Conservation (phyloP, 768 basidiomycete genomes). For the Mycena capillaripes region DNA sequence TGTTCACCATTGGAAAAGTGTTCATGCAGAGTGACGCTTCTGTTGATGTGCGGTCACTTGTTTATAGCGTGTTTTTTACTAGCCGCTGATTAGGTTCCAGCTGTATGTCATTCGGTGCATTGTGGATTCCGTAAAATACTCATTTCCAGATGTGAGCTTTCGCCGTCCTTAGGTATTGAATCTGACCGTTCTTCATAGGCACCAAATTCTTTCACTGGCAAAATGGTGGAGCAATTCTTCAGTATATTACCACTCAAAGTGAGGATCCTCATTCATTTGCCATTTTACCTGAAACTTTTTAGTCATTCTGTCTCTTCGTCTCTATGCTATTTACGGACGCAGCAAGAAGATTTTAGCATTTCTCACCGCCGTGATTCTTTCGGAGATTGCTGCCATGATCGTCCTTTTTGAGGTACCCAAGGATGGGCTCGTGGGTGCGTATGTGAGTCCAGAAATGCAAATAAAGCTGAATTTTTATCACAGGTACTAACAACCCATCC, state of each 20-base stretch:
- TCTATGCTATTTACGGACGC: conserved; percentile 51
- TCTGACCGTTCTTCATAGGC: conserved; percentile 37
- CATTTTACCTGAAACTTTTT: not conserved
- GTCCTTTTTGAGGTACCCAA: conserved; percentile 42
- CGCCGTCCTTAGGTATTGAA: too few species aligned
- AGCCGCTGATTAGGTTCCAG: not conserved
- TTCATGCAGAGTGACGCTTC: conserved; percentile 45
- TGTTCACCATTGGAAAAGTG: conserved; percentile 33
- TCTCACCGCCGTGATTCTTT: conserved; percentile 39
- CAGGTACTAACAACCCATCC: conserved; percentile 10
- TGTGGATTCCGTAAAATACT: not conserved
- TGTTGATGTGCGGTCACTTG: conserved; percentile 40
- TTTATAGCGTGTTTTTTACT: not conserved
- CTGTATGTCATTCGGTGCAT: conserved; percentile 11
- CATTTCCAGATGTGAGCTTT: too few species aligned
- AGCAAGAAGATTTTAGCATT: conserved; percentile 40
- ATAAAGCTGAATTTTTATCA: too few species aligned
- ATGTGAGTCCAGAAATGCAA: too few species aligned
- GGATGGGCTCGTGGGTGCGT: too few species aligned
- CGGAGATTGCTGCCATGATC: conserved; percentile 44
- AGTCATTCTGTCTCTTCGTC: conserved; percentile 50
- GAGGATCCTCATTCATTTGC: not conserved
- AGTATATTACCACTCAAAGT: conserved; percentile 53
- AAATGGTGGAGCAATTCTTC: conserved; percentile 50
- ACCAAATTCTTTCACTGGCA: conserved; percentile 53